A percentile compares a stretch with the other conserved stretches of the same genome.
Evolutionary conservation across 2,329 filamentous ascomycete genomes (phyloP).

Genomic region (Colletotrichum chlorophyti): DNA sequence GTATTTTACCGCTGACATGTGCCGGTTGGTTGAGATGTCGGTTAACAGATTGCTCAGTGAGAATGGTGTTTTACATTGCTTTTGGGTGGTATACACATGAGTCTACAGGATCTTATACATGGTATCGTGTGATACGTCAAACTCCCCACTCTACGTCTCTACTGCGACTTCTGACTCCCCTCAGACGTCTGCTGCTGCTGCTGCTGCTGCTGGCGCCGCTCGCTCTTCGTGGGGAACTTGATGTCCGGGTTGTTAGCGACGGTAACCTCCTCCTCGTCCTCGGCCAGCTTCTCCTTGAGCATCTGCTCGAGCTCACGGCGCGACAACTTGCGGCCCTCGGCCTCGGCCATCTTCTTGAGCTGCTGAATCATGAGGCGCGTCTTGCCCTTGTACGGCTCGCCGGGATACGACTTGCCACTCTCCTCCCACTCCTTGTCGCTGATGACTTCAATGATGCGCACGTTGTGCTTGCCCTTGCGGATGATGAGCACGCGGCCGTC

Average conservation of each 20-base stretch:
- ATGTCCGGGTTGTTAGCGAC: constrained; percentile 50
- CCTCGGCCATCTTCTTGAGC: constrained; percentile 43
- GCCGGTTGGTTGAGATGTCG: neutral
- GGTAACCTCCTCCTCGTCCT: constrained; percentile 32
- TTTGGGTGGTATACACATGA: constrained; percentile 17
- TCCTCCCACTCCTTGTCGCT: constrained; percentile 59
- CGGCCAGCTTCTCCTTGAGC: constrained; percentile 34
- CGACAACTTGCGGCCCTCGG: constrained; percentile 36
- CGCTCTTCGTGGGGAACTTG: constrained; percentile 40
- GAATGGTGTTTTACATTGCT: constrained; percentile 21
- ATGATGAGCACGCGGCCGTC: constrained; percentile 65
- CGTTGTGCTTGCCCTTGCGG: constrained; percentile 68
- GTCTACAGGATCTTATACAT: constrained; percentile 21
- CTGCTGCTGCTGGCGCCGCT: no score
- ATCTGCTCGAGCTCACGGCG: constrained; percentile 36
- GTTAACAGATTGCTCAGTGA: neutral
- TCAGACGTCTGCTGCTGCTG: constrained; percentile 2
- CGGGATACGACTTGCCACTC: constrained; percentile 59
- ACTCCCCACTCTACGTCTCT: neutral
- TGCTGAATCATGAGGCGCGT: constrained; percentile 50
- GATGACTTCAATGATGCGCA: constrained; percentile 67
- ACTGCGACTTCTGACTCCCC: constrained; percentile 7
- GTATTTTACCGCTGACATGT: constrained; percentile 56
- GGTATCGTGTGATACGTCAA: constrained; percentile 12
- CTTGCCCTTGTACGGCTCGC: constrained; percentile 56